Evolutionary conservation across 2,329 filamentous ascomycete genomes (phyloP).

Genomic region (Sporothrix brasiliensis): DNA sequence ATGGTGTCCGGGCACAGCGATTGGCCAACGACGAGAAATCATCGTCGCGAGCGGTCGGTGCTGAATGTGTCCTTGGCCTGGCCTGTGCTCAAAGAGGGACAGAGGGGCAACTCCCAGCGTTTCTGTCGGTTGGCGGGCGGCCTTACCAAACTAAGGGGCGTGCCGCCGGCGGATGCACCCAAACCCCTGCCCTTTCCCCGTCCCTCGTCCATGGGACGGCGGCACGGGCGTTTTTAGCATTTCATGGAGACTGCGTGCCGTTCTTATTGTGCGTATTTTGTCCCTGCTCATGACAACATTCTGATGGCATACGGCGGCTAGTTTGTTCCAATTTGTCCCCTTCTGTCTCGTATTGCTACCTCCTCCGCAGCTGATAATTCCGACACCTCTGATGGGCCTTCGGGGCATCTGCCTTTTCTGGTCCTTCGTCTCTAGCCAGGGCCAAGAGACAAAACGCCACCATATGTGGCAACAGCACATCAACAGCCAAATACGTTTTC

Average conservation of each 20-base stretch:
- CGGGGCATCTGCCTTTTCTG: background rate
- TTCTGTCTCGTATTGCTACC: background rate
- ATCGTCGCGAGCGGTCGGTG: background rate
- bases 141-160: slow-evolving; percentile 6
- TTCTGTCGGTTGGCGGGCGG: background rate
- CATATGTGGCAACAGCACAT: no score
- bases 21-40: background rate
- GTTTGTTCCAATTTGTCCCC: background rate
- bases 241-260: slow-evolving; percentile 3
- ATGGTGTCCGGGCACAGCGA: background rate
- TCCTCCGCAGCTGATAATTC: background rate
- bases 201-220: background rate
- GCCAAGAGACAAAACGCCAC: background rate
- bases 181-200: background rate
- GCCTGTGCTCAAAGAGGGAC: background rate
- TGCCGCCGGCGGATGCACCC: background rate
- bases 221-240: slow-evolving; percentile 10
- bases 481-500: background rate
- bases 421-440: background rate
- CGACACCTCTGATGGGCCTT: background rate
- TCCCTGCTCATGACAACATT: slow-evolving; percentile 15
- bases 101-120: background rate
- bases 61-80: slow-evolving; percentile 13
- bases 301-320: slow-evolving; percentile 20
- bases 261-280: background rate